A percentile compares a stretch with the other conserved stretches of the same genome.
Conservation (phyloP, 2,329 filamentous ascomycete species). For the Penicillium sp. region DNA sequence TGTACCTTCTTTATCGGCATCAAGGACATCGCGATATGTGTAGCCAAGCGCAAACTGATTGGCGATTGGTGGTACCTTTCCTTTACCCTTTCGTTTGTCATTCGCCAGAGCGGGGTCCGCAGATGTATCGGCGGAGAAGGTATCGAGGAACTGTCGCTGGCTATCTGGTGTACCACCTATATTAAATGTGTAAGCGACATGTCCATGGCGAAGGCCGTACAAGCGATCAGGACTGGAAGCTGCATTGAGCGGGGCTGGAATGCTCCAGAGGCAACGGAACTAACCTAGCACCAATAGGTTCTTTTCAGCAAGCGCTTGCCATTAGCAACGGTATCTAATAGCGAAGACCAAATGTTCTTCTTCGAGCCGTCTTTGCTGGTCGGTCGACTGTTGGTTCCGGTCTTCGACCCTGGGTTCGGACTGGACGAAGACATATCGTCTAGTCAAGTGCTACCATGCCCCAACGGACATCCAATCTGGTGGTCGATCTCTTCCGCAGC, state of each 20-base stretch:
- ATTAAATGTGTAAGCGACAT: conserved; percentile 24
- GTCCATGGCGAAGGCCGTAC: background rate
- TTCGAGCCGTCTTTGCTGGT: conserved; percentile 66
- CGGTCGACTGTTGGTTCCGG: conserved; percentile 41
- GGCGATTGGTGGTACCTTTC: conserved; percentile 74
- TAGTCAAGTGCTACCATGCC: conserved; percentile 40
- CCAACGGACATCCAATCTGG: conserved; percentile 38
- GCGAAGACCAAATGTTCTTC: conserved; percentile 91
- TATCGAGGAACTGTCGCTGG: conserved; percentile 80
- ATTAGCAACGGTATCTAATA: conserved; percentile 87
- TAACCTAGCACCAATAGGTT: conserved; percentile 82
- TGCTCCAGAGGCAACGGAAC: conserved; percentile 22
- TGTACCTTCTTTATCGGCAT: conserved; percentile 87
- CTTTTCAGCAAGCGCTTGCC: conserved; percentile 87
- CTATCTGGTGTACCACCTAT: conserved; percentile 78
- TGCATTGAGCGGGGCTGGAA: background rate
- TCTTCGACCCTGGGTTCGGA: conserved; percentile 37
- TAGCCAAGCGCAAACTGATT: conserved; percentile 93
- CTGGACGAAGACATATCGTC: conserved; percentile 40
- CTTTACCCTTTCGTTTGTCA: conserved; percentile 54
- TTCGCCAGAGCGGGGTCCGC: conserved; percentile 41
- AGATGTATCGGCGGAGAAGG: conserved; percentile 47
- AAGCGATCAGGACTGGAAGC: conserved; percentile 10
- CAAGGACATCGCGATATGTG: conserved; percentile 91
- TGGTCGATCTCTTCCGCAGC: conserved; percentile 4